Conservation (phyloP, 257 asterid genomes). For the Linaria vulgaris region DNA sequence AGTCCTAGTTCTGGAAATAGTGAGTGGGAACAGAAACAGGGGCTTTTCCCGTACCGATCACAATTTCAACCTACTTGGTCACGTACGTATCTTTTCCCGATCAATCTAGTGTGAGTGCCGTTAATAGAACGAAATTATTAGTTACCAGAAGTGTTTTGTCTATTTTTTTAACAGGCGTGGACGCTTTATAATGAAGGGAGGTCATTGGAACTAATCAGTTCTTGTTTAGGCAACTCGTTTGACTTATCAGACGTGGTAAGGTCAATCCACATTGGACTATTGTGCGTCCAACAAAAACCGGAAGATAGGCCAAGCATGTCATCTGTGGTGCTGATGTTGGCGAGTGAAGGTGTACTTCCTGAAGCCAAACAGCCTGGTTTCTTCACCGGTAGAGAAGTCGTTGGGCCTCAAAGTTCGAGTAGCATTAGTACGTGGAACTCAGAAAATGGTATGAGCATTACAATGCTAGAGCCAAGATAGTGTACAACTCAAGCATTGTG, state of each 20-base stretch:
- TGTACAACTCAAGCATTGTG: too few relatives aligned
- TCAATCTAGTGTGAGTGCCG: background rate
- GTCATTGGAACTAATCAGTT: slow-evolving; percentile 19
- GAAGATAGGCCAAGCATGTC: slow-evolving; percentile 26
- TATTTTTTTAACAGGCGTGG: slow-evolving; percentile 29
- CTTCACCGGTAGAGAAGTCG: slow-evolving; percentile 7
- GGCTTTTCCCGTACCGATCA: slow-evolving; percentile 6
- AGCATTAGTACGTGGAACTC: slow-evolving; percentile 6
- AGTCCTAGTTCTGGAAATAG: slow-evolving; percentile 2
- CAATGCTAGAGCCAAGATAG: slow-evolving; percentile 6
- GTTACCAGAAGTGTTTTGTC: too few relatives aligned
- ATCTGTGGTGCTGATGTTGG: slow-evolving; percentile 8
- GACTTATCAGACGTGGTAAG: slow-evolving; percentile 1
- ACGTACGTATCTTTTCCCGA: background rate
- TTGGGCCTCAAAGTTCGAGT: background rate
- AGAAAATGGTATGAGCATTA: slow-evolving; percentile 12
- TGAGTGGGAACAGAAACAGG: slow-evolving; percentile 1
- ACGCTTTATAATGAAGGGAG: slow-evolving; percentile 29
- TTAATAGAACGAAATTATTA: too few relatives aligned
- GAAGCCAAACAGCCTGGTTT: slow-evolving; percentile 29
- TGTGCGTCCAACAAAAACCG: slow-evolving; percentile 23
- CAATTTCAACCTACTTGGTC: slow-evolving; percentile 11
- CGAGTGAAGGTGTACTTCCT: slow-evolving; percentile 9
- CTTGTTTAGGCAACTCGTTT: slow-evolving; percentile 11
- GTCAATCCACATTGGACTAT: slow-evolving; percentile 18